Evolutionary conservation across 1,284 basidiomycete species (phyloP).

Genomic region (Puccinia brachypodii): DNA sequence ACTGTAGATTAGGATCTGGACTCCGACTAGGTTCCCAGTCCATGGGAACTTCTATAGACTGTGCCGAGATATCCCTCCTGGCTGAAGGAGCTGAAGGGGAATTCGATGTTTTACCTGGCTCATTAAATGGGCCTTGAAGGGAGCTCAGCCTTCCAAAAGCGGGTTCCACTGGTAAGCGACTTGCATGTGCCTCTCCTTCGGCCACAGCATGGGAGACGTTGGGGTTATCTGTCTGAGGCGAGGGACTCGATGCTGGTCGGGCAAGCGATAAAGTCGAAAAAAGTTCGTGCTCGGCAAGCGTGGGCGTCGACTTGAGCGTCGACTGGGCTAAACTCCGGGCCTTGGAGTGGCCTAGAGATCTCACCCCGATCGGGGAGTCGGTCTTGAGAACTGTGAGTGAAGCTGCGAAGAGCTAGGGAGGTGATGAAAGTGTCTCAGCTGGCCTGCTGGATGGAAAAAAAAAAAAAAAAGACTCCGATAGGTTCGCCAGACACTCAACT

Average conservation of each 20-base stretch:
- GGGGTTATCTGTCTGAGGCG: background rate
- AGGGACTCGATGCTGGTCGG: background rate
- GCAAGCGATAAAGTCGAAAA: slow-evolving; percentile 27
- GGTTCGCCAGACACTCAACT: slow-evolving; percentile 14
- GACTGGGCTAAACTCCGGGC: slow-evolving; percentile 6
- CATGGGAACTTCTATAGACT: slow-evolving; percentile 12
- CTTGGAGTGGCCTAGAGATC: background rate
- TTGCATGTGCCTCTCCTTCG: background rate
- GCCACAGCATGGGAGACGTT: background rate
- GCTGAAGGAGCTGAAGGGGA: background rate
- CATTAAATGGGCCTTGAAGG: slow-evolving; percentile 2
- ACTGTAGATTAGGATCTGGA: background rate
- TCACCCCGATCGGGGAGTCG: slow-evolving; percentile 30
- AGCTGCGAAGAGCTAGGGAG: slow-evolving; percentile 22
- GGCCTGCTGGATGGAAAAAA: background rate
- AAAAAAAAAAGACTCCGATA: too few relatives aligned
- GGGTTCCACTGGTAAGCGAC: background rate
- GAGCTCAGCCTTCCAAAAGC: slow-evolving; percentile 5
- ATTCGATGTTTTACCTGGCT: background rate
- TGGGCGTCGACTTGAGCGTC: slow-evolving; percentile 12
- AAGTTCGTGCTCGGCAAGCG: slow-evolving; percentile 13
- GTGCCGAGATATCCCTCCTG: too few relatives aligned
- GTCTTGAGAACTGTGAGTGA: slow-evolving; percentile 26
- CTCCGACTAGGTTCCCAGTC: slow-evolving; percentile 47
- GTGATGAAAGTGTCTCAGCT: background rate